Conservation (phyloP, 2,329 filamentous ascomycete species). For the Trichophyton rubrum region DNA sequence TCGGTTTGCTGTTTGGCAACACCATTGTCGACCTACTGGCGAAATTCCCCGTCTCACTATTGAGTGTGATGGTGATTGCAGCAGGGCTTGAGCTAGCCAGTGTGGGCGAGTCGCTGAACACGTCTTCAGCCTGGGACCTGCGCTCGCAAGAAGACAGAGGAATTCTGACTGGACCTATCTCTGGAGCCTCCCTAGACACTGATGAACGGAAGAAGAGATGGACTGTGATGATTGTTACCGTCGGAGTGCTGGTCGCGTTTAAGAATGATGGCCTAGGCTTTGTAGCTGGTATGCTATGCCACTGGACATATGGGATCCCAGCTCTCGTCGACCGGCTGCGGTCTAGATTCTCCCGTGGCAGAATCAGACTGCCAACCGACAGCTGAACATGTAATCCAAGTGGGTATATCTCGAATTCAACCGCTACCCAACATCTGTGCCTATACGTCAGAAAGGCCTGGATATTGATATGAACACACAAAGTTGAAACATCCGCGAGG, state of each 20-base stretch:
- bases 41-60: conserved; percentile 54
- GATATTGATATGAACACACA: not conserved
- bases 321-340: conserved; percentile 17
- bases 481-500: not conserved
- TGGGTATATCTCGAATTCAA: not conserved
- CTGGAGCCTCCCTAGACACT: conserved; percentile 39
- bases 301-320: conserved; percentile 50
- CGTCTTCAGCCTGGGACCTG: conserved; percentile 52
- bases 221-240: conserved; percentile 82
- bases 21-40: conserved; percentile 58
- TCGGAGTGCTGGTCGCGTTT: conserved; percentile 69
- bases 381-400: not conserved
- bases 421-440: not conserved
- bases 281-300: conserved; percentile 64
- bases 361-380: conserved; percentile 14
- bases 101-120: conserved; percentile 72
- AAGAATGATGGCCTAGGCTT: conserved; percentile 86
- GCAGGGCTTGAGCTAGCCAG: conserved; percentile 78
- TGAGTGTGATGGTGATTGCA: conserved; percentile 68
- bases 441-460: not conserved
- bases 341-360: conserved; percentile 21
- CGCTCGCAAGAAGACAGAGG: conserved; percentile 14
- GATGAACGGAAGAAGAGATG: conserved; percentile 62
- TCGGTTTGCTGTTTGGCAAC: conserved; percentile 65
- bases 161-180: not conserved